Base-by-base conservation (phyloP, 2,329 filamentous ascomycete genomes). In the Ceratocystis albifundus region DNA sequence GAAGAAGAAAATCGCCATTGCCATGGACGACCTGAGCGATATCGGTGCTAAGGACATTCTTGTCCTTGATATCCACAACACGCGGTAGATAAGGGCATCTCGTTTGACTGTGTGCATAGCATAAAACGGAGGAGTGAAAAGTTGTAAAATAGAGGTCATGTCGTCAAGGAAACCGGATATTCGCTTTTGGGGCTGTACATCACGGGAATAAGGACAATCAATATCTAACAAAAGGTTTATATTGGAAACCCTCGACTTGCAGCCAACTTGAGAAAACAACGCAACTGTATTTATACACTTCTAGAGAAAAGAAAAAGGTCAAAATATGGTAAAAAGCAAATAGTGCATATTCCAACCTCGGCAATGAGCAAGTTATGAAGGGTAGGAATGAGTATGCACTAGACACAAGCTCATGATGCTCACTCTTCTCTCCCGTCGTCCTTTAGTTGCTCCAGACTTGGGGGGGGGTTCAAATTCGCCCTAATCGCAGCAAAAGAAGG, bases 1-100 rank as follows among this genome's bases (percentile, higher is more conserved):
- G 79, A 89, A 90, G 79, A 93, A 90, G 79, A 83, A 83, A 72
- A 88, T 96, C 72, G 91, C 91, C 1, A 80, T 84, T 5, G 89
- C 88, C 46, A 96, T 96, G 92, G 92, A 96, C 75, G 82, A 89
- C 71, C 75, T 96, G 73, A 85, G 82, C 41, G 84, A 82, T 72
- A 82, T 88, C 32, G 91, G 91, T 1, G 92, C 91, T 1, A 84
- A 85, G 65, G 92, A 96, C 75, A 91, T 96, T 69, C 75, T 96
- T 71, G 89, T 96, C 25, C 80, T 92, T 65, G 87, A 89, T 74
- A 90, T 96, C 72, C 88, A 89, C 74, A 96, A 96, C 76, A 87
- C 88, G 66, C 79, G 87, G 71, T 79, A 71, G 44, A 66, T 5
- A 7, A 36, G 32, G 25, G 36, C 36, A 12, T 3, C 3, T 41